These are phyloP conservation scores for Mercurialis annua DNA, from an alignment of 345 rosid genomes.

Conservation along the genomic window DNA sequence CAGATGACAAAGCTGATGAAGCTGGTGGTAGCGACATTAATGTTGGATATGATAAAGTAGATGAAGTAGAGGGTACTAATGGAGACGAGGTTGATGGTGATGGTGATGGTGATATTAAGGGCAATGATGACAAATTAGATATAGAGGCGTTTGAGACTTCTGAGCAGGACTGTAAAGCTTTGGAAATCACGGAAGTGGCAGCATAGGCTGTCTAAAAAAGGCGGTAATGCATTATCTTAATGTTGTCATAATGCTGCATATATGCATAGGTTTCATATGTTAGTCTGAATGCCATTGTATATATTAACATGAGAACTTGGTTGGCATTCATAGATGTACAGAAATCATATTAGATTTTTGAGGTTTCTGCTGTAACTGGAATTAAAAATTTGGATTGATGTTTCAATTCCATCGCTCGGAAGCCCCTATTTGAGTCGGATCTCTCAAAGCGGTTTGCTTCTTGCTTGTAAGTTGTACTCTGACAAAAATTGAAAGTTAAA, in stretches of 20 bases:
- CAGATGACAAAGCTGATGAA: slow-evolving; percentile 30
- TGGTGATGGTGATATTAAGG: slow-evolving; percentile 23
- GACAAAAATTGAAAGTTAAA: slow-evolving; percentile 1
- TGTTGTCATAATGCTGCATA: slow-evolving; percentile 27
- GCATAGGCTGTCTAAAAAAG: slow-evolving; percentile 32
- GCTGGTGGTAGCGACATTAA: slow-evolving; percentile 29
- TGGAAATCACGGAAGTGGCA: slow-evolving; percentile 41
- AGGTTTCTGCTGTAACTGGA: slow-evolving; percentile 26
- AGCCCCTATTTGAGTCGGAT: slow-evolving; percentile 8
- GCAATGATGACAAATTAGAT: slow-evolving; percentile 32
- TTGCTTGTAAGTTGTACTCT: slow-evolving; percentile 20
- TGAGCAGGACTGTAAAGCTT: slow-evolving; percentile 33
- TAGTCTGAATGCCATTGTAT: slow-evolving; percentile 27
- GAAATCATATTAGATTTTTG: slow-evolving; percentile 42
- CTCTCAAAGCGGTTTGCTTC: slow-evolving; percentile 11
- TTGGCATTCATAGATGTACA: slow-evolving; percentile 51
- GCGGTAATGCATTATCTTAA: slow-evolving; percentile 19
- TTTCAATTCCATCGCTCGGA: slow-evolving; percentile 12
- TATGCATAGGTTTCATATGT: slow-evolving; percentile 10
- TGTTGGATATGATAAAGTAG: slow-evolving; percentile 7
- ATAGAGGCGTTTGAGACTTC: slow-evolving; percentile 30
- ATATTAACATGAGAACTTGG: slow-evolving; percentile 37
- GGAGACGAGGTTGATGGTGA: slow-evolving; percentile 30
- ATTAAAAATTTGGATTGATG: slow-evolving; percentile 20
- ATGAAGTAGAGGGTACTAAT: slow-evolving; percentile 26